Base-by-base conservation (phyloP, 768 basidiomycete genomes). In the Psilocybe sp. region DNA sequence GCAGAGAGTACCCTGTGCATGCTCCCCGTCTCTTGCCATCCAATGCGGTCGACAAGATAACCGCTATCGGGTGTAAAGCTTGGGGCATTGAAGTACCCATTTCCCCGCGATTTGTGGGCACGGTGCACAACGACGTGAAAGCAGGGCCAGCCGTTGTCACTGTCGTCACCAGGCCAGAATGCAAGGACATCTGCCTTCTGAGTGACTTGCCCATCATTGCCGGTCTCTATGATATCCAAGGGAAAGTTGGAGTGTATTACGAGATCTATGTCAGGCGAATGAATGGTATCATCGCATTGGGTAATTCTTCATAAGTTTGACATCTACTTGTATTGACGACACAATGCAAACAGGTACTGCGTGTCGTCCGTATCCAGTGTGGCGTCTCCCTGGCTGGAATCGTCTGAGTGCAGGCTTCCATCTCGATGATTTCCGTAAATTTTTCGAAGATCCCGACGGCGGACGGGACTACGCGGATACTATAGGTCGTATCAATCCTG, bases 331-430 rank as follows among this genome's bases (percentile, higher is more conserved):
- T 20, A 14, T 39, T 11, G 9, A 33, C 41, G 16, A 19, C 18
- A 53, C 12, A n/a, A 18, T 47, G 45, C n/a, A n/a, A n/a, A 7
- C 44, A 86, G 85, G 86, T 7, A 84, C 81, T 1, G 70, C 82
- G 10, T 86, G 84, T 58, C 70, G 71, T 14, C 85, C 86, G 3
- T 86, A 86, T 55, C 86, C 85, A 0, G 64, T 66, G 1, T 86
- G 79, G 72, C 76, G 85, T 15, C 70, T 85, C 38, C 86, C 86
- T 36, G 85, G 85, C 3, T 87, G 86, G 86, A 82, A 88, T 58
- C 69, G 85, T 42, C 68, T 78, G 37, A 85, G 84, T 47, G 79
- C 80, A 1, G 85, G 76, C 1, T 68, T 85, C 20, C 85, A 87
- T 56, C 74, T 87, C 32, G 86, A 87, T 60, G 85, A 87, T 65